Base-by-base conservation (phyloP, 306 rosid species). In the Cucumis hystrix region DNA sequence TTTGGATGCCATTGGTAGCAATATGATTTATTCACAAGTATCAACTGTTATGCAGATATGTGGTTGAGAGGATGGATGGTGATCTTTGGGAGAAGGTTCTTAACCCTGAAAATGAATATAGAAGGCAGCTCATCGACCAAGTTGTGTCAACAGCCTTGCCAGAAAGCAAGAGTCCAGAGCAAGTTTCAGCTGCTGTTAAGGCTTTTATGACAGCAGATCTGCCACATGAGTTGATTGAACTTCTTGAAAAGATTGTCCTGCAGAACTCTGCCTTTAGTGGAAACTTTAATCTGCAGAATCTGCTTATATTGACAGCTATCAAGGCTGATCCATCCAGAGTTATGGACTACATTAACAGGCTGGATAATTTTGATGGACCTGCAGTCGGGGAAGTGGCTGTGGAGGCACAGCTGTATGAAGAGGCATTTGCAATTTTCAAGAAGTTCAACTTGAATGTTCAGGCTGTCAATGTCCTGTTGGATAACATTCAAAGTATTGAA, bases 121-220 rank as follows among this genome's bases (percentile, higher is more conserved):
- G 99, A 84, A 92, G 98, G 83, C 99, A 96, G 83, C 97, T 96
- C 69, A 96, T 96, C 55, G 99, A 92, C 88, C 99, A 95, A 84
- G 98, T 95, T 72, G 98, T 96, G 59, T 92, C 99, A 67, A 92
- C 99, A 58, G 99, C 99, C 83, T 86, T 96, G 82, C 99, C 99
- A 10, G 99, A 96, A 86, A 96, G 99, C 97, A 96, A 96, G 87
- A 96, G 98, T 85, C 99, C 99, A 5, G 99, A 96, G 79, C 99
- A 96, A 85, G 99, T 96, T 79, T 96, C 99, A 81, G 99, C 99
- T 21, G 86, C 99, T 82, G 99, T 96, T 77, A 96, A 96, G 86
- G 99, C 98, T 79, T 96, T 96, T 85, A 96, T 96, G 99, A 96
- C 99, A 37, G 99, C 99, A 45, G 99, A 96, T 85, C 83, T 96